Conservation (phyloP, 208 protist species). For the Porcisia hertigi region DNA sequence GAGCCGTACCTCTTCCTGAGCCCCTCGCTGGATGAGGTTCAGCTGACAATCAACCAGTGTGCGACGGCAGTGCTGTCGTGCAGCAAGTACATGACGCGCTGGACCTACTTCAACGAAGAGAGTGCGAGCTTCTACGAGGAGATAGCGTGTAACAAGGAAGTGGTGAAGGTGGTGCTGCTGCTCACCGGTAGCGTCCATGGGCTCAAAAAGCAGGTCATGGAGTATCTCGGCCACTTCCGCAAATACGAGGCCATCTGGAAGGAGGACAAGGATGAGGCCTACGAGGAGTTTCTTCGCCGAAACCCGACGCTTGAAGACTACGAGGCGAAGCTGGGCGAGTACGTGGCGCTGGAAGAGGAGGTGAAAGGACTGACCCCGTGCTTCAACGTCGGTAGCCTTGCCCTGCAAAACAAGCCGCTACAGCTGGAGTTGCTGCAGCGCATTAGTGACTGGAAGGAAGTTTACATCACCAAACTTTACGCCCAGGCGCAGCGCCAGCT, state of each 20-base stretch:
- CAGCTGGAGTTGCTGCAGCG: slow-evolving; percentile 91
- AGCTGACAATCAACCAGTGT: slow-evolving; percentile 95
- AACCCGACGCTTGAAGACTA: slow-evolving; percentile 93
- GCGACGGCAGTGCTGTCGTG: slow-evolving; percentile 90
- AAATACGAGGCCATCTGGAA: slow-evolving; percentile 96
- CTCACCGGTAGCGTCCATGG: slow-evolving; percentile 93
- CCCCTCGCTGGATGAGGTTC: slow-evolving; percentile 95
- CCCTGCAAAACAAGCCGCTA: slow-evolving; percentile 93
- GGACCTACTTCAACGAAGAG: slow-evolving; percentile 67
- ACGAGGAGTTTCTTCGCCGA: slow-evolving; percentile 85
- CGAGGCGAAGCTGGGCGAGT: slow-evolving; percentile 90
- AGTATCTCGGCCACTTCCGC: slow-evolving; percentile 91
- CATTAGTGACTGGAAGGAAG: slow-evolving; percentile 94
- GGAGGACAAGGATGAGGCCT: slow-evolving; percentile 92
- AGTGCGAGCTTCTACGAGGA: slow-evolving; percentile 90
- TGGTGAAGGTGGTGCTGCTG: slow-evolving; percentile 95
- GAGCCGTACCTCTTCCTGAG: slow-evolving; percentile 93
- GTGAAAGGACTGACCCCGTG: slow-evolving; percentile 81
- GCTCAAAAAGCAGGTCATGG: slow-evolving; percentile 93
- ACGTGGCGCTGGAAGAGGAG: slow-evolving; percentile 90
- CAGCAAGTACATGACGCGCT: slow-evolving; percentile 90
- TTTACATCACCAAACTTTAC: slow-evolving; percentile 95
- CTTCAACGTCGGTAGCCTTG: slow-evolving; percentile 93
- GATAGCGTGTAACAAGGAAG: slow-evolving; percentile 94
- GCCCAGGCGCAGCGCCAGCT: slow-evolving; percentile 89